Conservation (phyloP, 257 asterid genomes). For the Nicotiana sylvestris region DNA sequence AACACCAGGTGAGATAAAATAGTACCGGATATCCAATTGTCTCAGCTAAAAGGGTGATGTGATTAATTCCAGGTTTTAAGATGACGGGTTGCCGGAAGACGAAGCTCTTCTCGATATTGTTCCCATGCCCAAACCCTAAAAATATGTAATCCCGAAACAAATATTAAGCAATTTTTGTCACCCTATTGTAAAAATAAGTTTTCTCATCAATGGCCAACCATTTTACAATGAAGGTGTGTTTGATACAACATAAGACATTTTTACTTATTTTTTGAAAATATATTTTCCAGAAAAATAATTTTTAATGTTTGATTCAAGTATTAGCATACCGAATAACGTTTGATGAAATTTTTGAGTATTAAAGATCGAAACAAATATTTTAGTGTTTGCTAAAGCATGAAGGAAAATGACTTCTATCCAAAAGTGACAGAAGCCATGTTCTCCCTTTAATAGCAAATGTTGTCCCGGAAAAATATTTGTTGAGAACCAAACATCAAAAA, state of each 20-base stretch:
- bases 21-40: slow-evolving; percentile 82
- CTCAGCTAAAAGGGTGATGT: slow-evolving; percentile 59
- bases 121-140: slow-evolving; percentile 80
- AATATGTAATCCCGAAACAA: neutral
- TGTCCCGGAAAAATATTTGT: neutral
- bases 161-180: too few relatives aligned
- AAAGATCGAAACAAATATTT: too few relatives aligned
- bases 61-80: slow-evolving; percentile 52
- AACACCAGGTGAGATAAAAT: too few relatives aligned
- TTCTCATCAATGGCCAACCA: neutral
- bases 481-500: neutral
- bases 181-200: too few relatives aligned
- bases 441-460: neutral
- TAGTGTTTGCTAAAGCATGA: too few relatives aligned
- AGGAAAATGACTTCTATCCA: neutral
- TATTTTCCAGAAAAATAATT: too few relatives aligned
- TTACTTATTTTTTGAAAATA: neutral
- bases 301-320: neutral
- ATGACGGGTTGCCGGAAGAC: slow-evolving; percentile 46
- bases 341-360: too few relatives aligned
- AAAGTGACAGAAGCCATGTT: neutral
- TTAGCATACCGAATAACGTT: too few relatives aligned
- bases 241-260: neutral
- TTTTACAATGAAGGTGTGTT: neutral
- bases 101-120: slow-evolving; percentile 73